Base-by-base conservation (phyloP, 1,284 basidiomycete species). In the Tetrapyrgos nigripes region DNA sequence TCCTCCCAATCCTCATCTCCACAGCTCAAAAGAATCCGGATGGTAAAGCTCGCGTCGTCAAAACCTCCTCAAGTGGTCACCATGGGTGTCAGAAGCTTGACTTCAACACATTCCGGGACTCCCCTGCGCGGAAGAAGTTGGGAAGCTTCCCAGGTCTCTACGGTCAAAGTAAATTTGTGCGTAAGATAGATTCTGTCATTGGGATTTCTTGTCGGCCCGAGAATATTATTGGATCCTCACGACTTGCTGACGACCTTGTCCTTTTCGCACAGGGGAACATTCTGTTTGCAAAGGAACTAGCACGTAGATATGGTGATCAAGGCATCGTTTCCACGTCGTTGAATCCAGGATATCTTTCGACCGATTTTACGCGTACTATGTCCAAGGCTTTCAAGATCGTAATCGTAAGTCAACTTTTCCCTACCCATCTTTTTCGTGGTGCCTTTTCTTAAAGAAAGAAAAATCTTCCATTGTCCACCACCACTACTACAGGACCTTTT, bases 81-180 rank as follows among this genome's bases (percentile, higher is more conserved):
- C 24, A 66, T 44, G 73, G 64, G 45, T 56, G 3, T 26, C 53
- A 17, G 67, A 69, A 21, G 33, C 63, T 68, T 47, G 51, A 71
- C 50, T 77, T 68, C 51, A 68, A 74, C 14, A 72, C 77, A 0
- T 70, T 83, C 58, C 75, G 73, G 50, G 78, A 66, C 72, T 8
- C 67, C n/a, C n/a, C 72, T 0, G 67, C 64, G n/a, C 65, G 80
- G 13, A 75, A 63, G 44, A 73, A 73, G 40, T 44, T 66, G 3
- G 53, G 53, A 19, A 61, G 48, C 21, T 43, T 37, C 56, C 24
- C 53, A 57, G 56, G 23, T 55, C 72, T 82, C 17, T 83, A 86
- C 61, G 67, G 63, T 21, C 79, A 83, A 65, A 77, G 75, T 59
- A 84, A 85, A 72, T 76, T 79, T 63, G 83, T 74, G 55, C 50